Base-by-base conservation (phyloP, 2,329 filamentous ascomycete genomes). In the Exophiala dermatitidis region DNA sequence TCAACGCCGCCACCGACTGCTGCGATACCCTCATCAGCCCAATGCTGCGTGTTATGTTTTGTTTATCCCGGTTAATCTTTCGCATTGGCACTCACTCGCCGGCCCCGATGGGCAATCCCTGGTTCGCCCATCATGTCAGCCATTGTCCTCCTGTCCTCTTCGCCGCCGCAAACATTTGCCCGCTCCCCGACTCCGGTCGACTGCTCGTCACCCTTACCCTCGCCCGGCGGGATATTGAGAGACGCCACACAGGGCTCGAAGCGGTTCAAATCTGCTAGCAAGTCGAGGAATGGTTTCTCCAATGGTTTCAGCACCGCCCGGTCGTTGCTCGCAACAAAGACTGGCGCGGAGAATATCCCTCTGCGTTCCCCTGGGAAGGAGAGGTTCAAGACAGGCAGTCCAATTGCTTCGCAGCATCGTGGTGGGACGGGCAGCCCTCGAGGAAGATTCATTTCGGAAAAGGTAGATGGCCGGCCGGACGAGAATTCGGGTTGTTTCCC, bases 71-170 rank as follows among this genome's bases (percentile, higher is more conserved):
- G 28, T 47, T 47, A 26, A 10, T 7, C 19, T 29, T 32, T 29
- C 52, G n/a, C 40, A 30, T 53, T 61, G 59, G 59, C 59, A 47
- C 34, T 45, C 47, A 19, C 51, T 26, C 44, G 19, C 26, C 44
- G 41, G 50, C 43, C 45, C 51, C 57, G 50, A 60, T 60, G 61
- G 61, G 52, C 53, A 43, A 36, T 40, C 40, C 31, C 34, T 26
- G 31, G 46, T 40, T 40, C 32, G 9, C 61, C 63, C 55, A 64
- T 63, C 51, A 62, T 65, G 46, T 59, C 66, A 9, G 65, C 72
- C 34, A 62, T 72, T 48, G 67, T 71, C 50, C 55, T 72, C 50
- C 61, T 74, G 47, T 72, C 70, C 29, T 74, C 72, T 12, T 72
- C 72, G 3, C 71, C 72, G 29, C 65, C 65, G 34, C 62, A 53